Conservation (phyloP, 2,329 filamentous ascomycete species). For the Epichloe typhina region DNA sequence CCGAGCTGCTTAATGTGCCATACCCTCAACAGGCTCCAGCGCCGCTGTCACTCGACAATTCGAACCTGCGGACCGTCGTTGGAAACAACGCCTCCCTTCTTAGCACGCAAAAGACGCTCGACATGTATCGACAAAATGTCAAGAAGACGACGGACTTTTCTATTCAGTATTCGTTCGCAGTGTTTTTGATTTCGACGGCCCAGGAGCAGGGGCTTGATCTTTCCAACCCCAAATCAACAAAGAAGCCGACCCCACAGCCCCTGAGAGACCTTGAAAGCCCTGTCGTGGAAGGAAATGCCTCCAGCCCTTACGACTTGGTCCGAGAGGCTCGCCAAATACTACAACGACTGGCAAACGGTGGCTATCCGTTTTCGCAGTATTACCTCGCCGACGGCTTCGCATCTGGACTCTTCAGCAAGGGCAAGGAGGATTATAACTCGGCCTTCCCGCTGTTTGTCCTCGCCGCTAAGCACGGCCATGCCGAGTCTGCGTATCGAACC, state of each 20-base stretch:
- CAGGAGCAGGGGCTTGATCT: constrained; percentile 56
- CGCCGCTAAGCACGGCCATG: constrained; percentile 92
- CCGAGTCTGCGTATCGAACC: constrained; percentile 86
- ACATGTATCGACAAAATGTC: constrained; percentile 94
- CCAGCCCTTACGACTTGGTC: constrained; percentile 55
- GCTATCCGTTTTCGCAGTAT: constrained; percentile 95
- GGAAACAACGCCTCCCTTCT: constrained; percentile 85
- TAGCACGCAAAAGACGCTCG: constrained; percentile 82
- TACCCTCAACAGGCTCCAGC: constrained; percentile 66
- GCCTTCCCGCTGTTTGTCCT: constrained; percentile 88
- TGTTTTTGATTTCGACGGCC: constrained; percentile 84
- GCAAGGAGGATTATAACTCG: constrained; percentile 79
- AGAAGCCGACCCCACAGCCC: constrained; percentile 30
- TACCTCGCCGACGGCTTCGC: constrained; percentile 91
- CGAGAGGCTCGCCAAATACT: constrained; percentile 83
- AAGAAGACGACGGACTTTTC: constrained; percentile 90
- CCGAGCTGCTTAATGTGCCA: constrained; percentile 51
- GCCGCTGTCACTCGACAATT: constrained; percentile 65
- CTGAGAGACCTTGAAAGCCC: constrained; percentile 34
- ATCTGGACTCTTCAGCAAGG: constrained; percentile 89
- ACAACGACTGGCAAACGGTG: constrained; percentile 70
- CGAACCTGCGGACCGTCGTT: constrained; percentile 62
- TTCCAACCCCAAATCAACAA: constrained; percentile 32
- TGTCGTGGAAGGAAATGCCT: constrained; percentile 30
- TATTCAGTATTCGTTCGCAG: constrained; percentile 90